Evolutionary conservation across 495 filamentous ascomycete genomes (phyloP).

Genomic region (Arthonia radiata): DNA sequence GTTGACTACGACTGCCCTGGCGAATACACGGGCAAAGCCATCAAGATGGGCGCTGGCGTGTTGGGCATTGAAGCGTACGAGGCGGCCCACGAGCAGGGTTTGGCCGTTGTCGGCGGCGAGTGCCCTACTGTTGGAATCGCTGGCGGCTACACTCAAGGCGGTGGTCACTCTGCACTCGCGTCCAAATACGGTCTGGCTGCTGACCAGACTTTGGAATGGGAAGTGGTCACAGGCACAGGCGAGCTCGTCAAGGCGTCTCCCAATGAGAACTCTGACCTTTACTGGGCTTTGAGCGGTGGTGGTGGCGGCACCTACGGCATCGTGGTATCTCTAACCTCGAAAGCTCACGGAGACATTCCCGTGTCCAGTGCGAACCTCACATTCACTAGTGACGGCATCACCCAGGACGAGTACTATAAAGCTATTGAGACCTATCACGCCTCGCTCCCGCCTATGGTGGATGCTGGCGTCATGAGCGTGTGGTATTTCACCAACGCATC

Average conservation of each 20-base stretch:
- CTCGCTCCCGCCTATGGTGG: conserved; percentile 17
- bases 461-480: conserved; percentile 23
- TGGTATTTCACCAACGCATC: conserved; percentile 22
- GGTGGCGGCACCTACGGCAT: conserved; percentile 6
- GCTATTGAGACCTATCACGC: conserved; percentile 21
- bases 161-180: conserved; percentile 23
- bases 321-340: conserved; percentile 13
- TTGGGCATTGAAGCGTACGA: conserved; percentile 26
- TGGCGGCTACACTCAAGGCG: conserved; percentile 18
- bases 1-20: conserved; percentile 3
- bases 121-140: conserved; percentile 5
- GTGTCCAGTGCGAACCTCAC: conserved; percentile 17
- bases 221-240: conserved; percentile 16
- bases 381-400: conserved; percentile 16
- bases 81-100: conserved; percentile 18
- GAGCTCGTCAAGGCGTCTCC: conserved; percentile 6
- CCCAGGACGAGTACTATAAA: conserved; percentile 20
- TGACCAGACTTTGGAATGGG: conserved; percentile 25
- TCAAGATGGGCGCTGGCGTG: conserved; percentile 33
- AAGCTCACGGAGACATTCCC: no score
- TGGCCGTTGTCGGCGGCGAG: conserved; percentile 26
- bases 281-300: conserved; percentile 8
- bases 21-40: conserved; percentile 22
- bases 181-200: conserved; percentile 22
- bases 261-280: conserved; percentile 6